Percentiles rank a stretch among this genome's conserved stretches.
Conservation (phyloP, 2,329 filamentous ascomycete species). For the Ustulina deusta region DNA sequence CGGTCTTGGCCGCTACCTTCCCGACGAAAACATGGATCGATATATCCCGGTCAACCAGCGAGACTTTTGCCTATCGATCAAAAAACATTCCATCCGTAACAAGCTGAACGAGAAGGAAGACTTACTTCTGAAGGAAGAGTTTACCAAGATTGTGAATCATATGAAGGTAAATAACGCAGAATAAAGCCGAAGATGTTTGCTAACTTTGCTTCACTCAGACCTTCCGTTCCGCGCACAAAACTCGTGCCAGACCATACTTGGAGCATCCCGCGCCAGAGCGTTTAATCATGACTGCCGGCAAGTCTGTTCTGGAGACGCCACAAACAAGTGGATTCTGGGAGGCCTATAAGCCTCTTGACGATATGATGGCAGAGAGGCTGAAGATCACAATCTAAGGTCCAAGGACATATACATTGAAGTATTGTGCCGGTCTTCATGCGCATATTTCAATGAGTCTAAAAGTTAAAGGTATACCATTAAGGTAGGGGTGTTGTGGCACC, state of each 20-base stretch:
- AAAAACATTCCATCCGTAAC: slow-evolving; percentile 43
- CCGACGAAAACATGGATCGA: slow-evolving; percentile 28
- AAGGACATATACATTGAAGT: no score
- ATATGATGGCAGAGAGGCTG: no score
- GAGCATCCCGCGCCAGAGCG: not conserved
- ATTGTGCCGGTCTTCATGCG: no score
- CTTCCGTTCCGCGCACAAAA: no score
- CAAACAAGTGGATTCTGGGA: not conserved
- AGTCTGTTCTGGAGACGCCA: slow-evolving; percentile 42
- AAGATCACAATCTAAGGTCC: no score
- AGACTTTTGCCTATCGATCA: slow-evolving; percentile 42
- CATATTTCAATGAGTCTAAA: no score
- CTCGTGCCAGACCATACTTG: no score
- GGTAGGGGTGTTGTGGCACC: no score
- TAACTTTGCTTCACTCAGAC: no score
- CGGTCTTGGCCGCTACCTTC: slow-evolving; percentile 51
- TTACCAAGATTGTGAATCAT: slow-evolving; percentile 50
- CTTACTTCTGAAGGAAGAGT: slow-evolving; percentile 40
- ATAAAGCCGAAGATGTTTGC: no score
- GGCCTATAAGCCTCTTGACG: slow-evolving; percentile 4
- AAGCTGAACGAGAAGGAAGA: slow-evolving; percentile 41
- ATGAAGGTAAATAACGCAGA: slow-evolving; percentile 51
- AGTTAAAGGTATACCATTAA: no score
- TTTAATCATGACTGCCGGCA: slow-evolving; percentile 48
- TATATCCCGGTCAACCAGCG: slow-evolving; percentile 49